Conservation (phyloP, 1,139 yeast genomes). For the Debaryomyces singareniensis region DNA sequence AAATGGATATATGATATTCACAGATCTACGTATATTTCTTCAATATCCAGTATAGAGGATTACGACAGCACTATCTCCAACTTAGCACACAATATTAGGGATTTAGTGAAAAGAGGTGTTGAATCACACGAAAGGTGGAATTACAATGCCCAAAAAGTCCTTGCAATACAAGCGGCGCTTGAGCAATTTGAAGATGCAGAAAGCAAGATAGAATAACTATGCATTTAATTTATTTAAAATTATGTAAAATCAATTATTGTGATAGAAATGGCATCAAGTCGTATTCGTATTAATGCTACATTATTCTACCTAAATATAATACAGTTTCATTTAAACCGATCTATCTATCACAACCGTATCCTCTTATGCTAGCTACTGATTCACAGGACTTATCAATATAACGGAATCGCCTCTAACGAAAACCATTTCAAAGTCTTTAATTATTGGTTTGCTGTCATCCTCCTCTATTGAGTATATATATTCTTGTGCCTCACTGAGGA, state of each 20-base stretch:
- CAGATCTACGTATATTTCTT: constrained; percentile 10
- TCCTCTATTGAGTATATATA: constrained; percentile 58
- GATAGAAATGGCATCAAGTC: no score
- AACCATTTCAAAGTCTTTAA: constrained; percentile 76
- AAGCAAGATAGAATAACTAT: no score
- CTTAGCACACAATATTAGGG: constrained; percentile 19
- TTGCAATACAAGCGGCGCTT: constrained; percentile 17
- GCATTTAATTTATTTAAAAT: no score
- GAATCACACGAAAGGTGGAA: constrained; percentile 31
- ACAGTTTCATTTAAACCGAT: no score
- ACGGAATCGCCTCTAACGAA: constrained; percentile 97
- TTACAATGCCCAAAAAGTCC: constrained; percentile 26
- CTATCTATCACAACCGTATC: no score
- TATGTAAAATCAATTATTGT: no score
- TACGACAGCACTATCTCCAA: constrained; percentile 26
- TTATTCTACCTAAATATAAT: no score
- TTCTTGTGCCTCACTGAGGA: constrained; percentile 88
- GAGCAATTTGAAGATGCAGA: constrained; percentile 2
- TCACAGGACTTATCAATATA: constrained; percentile 57
- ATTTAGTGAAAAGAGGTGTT: constrained; percentile 23
- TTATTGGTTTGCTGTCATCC: constrained; percentile 36
- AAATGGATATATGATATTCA: constrained; percentile 16
- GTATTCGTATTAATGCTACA: no score
- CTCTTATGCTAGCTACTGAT: constrained; percentile 10
- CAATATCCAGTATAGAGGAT: constrained; percentile 18